A percentile compares a stretch with the other conserved stretches of the same genome.
Conservation (phyloP, 306 rosid genomes). For the Quercus berberidifolia region DNA sequence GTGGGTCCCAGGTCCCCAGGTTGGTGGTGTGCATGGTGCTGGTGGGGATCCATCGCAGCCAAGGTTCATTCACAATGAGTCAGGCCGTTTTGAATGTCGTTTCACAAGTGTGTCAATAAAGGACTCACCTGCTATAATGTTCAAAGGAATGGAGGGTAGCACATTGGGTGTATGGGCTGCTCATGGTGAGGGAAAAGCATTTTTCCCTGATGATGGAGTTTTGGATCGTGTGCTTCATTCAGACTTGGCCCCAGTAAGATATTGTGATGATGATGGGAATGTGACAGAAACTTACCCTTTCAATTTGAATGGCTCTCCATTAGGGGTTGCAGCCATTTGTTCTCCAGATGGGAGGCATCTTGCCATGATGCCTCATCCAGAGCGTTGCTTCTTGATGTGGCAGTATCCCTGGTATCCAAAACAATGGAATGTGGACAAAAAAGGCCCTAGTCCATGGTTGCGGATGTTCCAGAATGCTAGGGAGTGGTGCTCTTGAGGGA, state of each 20-base stretch:
- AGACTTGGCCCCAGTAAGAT: constrained; percentile 72
- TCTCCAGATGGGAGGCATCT: constrained; percentile 94
- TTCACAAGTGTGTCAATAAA: constrained; percentile 74
- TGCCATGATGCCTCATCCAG: constrained; percentile 98
- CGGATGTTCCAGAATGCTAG: constrained; percentile 75
- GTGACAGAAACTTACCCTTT: constrained; percentile 80
- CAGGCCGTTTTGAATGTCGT: constrained; percentile 91
- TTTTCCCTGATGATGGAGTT: constrained; percentile 75
- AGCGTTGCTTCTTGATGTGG: constrained; percentile 97
- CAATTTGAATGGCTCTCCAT: constrained; percentile 84
- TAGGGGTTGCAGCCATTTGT: constrained; percentile 86
- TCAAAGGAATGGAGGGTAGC: constrained; percentile 78
- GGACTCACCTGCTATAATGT: constrained; percentile 82
- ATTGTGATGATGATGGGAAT: constrained; percentile 81
- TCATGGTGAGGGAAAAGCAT: constrained; percentile 90
- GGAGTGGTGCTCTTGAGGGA: constrained; percentile 36
- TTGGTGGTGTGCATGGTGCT: constrained; percentile 77
- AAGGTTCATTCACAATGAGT: constrained; percentile 82
- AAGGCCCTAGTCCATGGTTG: constrained; percentile 91
- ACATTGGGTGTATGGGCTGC: constrained; percentile 90
- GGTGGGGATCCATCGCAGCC: constrained; percentile 90
- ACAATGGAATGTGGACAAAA: constrained; percentile 73
- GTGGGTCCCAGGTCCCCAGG: constrained; percentile 87
- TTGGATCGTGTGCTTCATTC: constrained; percentile 57
- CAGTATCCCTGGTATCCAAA: constrained; percentile 92